These are phyloP conservation scores for Vitis hybrid DNA, from an alignment of 177 flowering plant species.

Conservation along the genomic window DNA sequence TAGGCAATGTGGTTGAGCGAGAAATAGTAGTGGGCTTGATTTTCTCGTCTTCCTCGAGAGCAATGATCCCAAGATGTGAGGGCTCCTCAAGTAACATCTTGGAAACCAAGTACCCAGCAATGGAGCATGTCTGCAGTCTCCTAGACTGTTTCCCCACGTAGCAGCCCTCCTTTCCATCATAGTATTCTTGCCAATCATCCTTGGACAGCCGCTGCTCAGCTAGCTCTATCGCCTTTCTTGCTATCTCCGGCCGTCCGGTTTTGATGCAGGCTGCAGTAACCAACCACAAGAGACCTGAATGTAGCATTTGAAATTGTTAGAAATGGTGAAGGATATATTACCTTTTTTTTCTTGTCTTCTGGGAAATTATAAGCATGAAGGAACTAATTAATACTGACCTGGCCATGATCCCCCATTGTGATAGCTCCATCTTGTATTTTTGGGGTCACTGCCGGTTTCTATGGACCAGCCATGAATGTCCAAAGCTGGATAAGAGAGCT, in stretches of 20 bases:
- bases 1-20: no score
- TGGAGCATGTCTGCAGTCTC: slow-evolving; percentile 12
- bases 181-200: slow-evolving; percentile 1
- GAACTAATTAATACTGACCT: not conserved
- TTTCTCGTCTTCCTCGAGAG: slow-evolving; percentile 17
- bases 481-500: slow-evolving; percentile 26
- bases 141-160: slow-evolving; percentile 20
- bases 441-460: slow-evolving; percentile 32
- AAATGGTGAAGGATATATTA: no score
- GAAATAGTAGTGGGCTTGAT: slow-evolving; percentile 1
- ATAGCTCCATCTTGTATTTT: slow-evolving; percentile 32
- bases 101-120: slow-evolving; percentile 19
- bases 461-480: slow-evolving; percentile 31
- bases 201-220: slow-evolving; percentile 14
- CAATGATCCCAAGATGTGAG: slow-evolving; percentile 16
- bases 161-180: slow-evolving; percentile 19
- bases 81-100: slow-evolving; percentile 22
- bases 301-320: no score
- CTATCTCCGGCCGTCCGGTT: slow-evolving; percentile 17
- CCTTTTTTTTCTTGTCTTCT: no score
- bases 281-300: slow-evolving; percentile 13
- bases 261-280: slow-evolving; percentile 20
- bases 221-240: slow-evolving; percentile 11
- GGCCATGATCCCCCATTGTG: slow-evolving; percentile 39
- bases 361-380: no score